Conservation (phyloP, 768 basidiomycete species). For the Leucosporidium creatinivorum region DNA sequence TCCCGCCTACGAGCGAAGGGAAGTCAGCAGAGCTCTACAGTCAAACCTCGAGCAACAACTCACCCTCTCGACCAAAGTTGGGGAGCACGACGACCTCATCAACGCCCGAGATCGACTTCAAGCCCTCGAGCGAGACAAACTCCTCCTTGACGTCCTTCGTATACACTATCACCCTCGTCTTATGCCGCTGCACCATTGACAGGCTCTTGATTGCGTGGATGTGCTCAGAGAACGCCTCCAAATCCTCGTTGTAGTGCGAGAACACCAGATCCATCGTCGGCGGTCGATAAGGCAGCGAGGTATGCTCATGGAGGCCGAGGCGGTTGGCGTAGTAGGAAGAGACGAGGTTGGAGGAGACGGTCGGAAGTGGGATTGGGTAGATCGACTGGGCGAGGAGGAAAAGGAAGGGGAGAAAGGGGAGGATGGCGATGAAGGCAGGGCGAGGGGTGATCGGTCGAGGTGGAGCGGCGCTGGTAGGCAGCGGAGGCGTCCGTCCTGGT, state of each 20-base stretch:
- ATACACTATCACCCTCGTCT: conserved; percentile 2
- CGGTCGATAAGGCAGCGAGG: background rate
- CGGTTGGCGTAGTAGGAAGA: background rate
- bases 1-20: background rate
- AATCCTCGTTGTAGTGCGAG: background rate
- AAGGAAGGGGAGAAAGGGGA: conserved; percentile 6
- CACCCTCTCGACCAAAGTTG: conserved; percentile 11
- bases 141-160: background rate
- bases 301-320: background rate
- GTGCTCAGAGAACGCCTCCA: background rate
- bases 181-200: background rate
- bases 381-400: background rate
- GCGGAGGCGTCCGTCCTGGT: no score
- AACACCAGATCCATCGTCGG: conserved; percentile 14
- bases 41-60: background rate
- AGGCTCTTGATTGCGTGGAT: background rate
- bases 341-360: background rate
- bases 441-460: background rate
- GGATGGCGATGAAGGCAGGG: conserved; percentile 4
- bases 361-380: background rate
- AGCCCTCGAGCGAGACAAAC: background rate
- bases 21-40: background rate
- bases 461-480: background rate
- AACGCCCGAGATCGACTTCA: background rate
- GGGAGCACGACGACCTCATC: conserved; percentile 8